phyloP scores from a whole-genome alignment of 108 stramenopile species.

The Parietichytrium sp. region DNA sequence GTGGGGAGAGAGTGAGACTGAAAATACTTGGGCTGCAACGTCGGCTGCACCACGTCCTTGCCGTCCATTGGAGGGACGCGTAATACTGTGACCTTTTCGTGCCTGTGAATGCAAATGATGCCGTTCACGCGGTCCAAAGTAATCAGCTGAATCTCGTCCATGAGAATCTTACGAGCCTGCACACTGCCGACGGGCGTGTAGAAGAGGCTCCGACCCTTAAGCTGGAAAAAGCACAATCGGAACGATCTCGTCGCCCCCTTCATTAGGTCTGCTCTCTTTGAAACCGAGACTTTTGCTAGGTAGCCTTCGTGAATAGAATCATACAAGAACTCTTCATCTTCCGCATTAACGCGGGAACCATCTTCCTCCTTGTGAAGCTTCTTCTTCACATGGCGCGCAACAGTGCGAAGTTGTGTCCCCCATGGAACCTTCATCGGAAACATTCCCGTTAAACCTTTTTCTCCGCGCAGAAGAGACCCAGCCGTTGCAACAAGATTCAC shows the following conservation, averaged over 20 bases:
- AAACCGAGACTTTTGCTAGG: neutral
- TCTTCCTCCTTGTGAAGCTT: neutral
- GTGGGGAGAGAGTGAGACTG: too few species aligned
- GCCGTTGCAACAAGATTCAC: conserved; percentile 4
- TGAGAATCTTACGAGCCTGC: conserved; percentile 20
- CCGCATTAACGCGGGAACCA: neutral
- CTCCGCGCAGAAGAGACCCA: conserved; percentile 16
- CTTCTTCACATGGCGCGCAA: neutral
- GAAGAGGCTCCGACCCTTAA: neutral
- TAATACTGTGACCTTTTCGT: neutral
- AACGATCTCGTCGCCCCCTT: neutral
- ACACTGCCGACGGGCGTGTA: neutral
- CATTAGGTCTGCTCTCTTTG: neutral
- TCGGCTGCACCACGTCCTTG: too few species aligned
- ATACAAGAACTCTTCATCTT: conserved; percentile 4
- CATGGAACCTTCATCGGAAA: neutral
- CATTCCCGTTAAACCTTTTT: neutral
- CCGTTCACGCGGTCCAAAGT: neutral
- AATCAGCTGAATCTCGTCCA: neutral
- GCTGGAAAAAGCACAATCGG: neutral
- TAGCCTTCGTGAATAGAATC: neutral
- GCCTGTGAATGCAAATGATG: neutral
- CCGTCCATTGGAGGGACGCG: too few species aligned
- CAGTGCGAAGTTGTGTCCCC: neutral
- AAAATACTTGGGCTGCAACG: too few species aligned